Percentiles rank a stretch among this genome's conserved stretches.
These are phyloP conservation scores for Ichthyophthirius multifiliis DNA, from an alignment of 169 alveolate species.

Conservation along the genomic window DNA sequence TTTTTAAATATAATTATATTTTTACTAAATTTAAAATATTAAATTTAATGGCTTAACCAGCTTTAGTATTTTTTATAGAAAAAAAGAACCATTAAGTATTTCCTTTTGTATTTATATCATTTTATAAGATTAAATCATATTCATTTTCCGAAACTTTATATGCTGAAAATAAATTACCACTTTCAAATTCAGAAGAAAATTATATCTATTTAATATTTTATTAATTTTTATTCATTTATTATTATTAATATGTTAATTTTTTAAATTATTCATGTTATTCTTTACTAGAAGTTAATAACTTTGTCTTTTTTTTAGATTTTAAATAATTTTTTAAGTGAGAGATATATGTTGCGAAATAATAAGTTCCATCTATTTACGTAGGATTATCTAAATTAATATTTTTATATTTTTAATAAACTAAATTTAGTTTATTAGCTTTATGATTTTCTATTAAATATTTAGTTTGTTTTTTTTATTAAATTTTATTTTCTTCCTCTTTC, in stretches of 20 bases:
- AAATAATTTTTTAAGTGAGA: conserved; percentile 19
- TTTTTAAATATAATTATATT: conserved; percentile 55
- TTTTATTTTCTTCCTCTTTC: not conserved
- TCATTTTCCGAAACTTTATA: conserved; percentile 64
- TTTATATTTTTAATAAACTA: conserved; percentile 25
- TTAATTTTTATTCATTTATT: not conserved
- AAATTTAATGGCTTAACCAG: conserved; percentile 69
- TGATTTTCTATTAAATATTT: conserved; percentile 9
- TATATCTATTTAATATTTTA: not conserved
- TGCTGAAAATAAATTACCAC: conserved; percentile 82
- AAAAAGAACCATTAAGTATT: conserved; percentile 87
- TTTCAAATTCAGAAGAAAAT: conserved; percentile 70
- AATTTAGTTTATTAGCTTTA: conserved; percentile 22
- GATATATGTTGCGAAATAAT: conserved; percentile 35
- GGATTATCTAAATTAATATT: conserved; percentile 20
- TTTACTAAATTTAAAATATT: conserved; percentile 74
- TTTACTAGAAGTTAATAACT: not conserved
- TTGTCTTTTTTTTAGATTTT: not conserved
- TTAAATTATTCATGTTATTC: conserved; percentile 9
- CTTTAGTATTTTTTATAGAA: conserved; percentile 70
- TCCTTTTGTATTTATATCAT: conserved; percentile 87
- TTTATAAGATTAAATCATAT: conserved; percentile 75
- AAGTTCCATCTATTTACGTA: conserved; percentile 2
- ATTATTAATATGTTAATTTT: not conserved
- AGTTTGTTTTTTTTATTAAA: not conserved